Conservation (phyloP, 352 stramenopile genomes). For the Pythium oligandrum region DNA sequence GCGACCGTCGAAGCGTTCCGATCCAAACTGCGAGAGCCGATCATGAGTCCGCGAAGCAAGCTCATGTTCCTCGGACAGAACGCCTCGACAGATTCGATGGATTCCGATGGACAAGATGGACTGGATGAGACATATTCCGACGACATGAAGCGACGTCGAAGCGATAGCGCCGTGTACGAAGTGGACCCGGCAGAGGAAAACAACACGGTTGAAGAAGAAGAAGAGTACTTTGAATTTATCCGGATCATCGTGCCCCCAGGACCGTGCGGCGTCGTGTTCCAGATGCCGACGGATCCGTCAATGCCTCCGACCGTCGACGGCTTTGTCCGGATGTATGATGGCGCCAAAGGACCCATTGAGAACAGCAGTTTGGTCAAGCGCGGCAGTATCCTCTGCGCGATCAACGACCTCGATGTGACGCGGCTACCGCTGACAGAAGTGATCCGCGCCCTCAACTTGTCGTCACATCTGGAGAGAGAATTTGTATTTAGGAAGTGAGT, state of each 20-base stretch:
- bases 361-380: conserved; percentile 58
- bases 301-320: conserved; percentile 57
- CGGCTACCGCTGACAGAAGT: conserved; percentile 63
- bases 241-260: conserved; percentile 73
- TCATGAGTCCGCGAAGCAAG: conserved; percentile 66
- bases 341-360: conserved; percentile 69
- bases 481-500: conserved; percentile 69
- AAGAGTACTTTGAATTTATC: conserved; percentile 71
- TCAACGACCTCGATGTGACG: conserved; percentile 78
- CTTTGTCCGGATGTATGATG: conserved; percentile 67
- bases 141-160: conserved; percentile 7
- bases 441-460: conserved; percentile 64
- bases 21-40: conserved; percentile 61
- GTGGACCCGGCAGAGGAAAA: conserved; percentile 11
- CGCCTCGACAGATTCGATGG: not conserved
- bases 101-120: not conserved
- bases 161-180: conserved; percentile 12
- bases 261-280: conserved; percentile 65
- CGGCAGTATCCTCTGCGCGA: conserved; percentile 65
- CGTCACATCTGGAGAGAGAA: conserved; percentile 58
- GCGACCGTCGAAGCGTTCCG: conserved; percentile 64
- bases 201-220: conserved; percentile 38
- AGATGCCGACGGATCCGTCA: conserved; percentile 29
- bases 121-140: not conserved
- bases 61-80: conserved; percentile 42